Evolutionary conservation across 1,284 basidiomycete genomes (phyloP).

Genomic region (Leccinum griseonigrum): DNA sequence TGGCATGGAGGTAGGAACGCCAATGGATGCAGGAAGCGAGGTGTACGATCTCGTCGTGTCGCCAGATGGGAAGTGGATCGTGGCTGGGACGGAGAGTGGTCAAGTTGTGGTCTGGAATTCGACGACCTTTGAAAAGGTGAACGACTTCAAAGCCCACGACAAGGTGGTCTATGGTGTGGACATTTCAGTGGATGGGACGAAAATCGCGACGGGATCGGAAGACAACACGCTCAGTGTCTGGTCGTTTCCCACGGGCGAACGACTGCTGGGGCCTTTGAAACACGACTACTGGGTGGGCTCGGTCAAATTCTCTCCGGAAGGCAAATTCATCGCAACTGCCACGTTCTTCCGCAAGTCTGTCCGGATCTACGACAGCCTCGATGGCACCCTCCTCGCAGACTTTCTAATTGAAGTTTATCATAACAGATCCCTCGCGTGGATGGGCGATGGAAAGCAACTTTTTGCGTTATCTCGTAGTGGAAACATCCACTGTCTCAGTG

Average conservation of each 20-base stretch:
- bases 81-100: not conserved
- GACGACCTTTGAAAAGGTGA: not conserved
- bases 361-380: not conserved
- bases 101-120: not conserved
- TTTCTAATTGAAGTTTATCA: not conserved
- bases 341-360: rapidly evolving
- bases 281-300: not conserved
- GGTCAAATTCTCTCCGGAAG: not conserved
- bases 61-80: not conserved
- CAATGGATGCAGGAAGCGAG: not conserved
- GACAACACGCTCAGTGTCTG: too few species aligned
- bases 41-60: not conserved
- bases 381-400: not conserved
- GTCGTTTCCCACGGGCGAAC: not conserved
- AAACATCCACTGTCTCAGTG: too few species aligned
- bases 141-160: not conserved
- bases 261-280: not conserved
- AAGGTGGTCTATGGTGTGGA: not conserved
- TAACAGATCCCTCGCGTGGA: too few species aligned
- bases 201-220: too few species aligned
- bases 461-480: too few species aligned
- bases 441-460: too few species aligned
- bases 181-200: too few species aligned
- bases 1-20: not conserved
- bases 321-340: not conserved